Evolutionary conservation across 345 rosid genomes (phyloP).

Genomic region (Toxicodendron radicans): DNA sequence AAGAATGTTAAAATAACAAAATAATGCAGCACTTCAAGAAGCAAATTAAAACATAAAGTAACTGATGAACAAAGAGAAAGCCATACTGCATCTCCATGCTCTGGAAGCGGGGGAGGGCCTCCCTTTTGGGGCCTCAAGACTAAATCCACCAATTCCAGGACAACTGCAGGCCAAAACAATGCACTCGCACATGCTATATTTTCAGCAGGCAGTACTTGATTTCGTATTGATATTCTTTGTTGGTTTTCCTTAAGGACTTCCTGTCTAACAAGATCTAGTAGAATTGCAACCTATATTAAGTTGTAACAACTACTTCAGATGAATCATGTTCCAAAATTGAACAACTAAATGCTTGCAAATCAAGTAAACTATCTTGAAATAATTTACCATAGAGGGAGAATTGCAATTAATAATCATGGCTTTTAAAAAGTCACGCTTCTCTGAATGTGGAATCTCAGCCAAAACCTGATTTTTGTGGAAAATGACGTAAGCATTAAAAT

Average conservation of each 20-base stretch:
- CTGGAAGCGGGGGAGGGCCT: constrained; percentile 85
- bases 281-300: constrained; percentile 65
- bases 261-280: constrained; percentile 70
- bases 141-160: constrained; percentile 67
- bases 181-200: constrained; percentile 25
- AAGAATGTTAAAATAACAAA: not conserved
- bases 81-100: constrained; percentile 69
- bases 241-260: constrained; percentile 43
- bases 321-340: constrained; percentile 10
- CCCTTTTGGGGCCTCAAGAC: constrained; percentile 77
- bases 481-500: not conserved
- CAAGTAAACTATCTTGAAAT: constrained; percentile 4
- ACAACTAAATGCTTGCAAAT: constrained; percentile 12
- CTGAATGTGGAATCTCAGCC: constrained; percentile 68
- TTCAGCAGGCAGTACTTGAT: constrained; percentile 23
- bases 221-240: constrained; percentile 18
- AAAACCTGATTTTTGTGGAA: constrained; percentile 51
- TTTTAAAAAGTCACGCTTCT: constrained; percentile 57
- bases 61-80: not conserved
- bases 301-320: constrained; percentile 18
- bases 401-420: constrained; percentile 55
- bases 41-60: not conserved
- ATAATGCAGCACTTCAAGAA: not conserved
- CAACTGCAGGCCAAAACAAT: constrained; percentile 43
- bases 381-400: constrained; percentile 82